Evolutionary conservation across 177 flowering plant species (phyloP).

Genomic region (Tripterygium wilfordii): DNA sequence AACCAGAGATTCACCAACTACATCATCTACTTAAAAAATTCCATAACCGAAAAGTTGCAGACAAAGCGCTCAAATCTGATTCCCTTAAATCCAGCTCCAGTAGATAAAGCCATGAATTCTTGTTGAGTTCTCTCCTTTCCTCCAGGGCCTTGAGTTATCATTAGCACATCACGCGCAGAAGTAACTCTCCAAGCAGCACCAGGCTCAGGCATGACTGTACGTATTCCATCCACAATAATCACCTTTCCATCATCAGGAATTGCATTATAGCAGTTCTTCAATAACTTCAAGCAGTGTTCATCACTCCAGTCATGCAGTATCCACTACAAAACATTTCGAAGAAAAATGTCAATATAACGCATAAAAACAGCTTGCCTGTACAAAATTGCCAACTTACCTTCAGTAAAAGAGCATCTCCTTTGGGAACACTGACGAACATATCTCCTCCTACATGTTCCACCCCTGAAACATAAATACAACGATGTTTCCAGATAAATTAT

Average conservation of each 20-base stretch:
- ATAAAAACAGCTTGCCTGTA: too few relatives aligned
- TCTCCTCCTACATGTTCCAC: too few relatives aligned
- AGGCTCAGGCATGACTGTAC: constrained; percentile 6
- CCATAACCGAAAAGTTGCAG: too few relatives aligned
- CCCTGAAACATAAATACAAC: constrained; percentile 19
- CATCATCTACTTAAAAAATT: too few relatives aligned
- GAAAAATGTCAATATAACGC: too few relatives aligned
- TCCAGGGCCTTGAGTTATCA: constrained; percentile 6
- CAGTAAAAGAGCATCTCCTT: too few relatives aligned
- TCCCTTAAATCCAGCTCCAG: not conserved
- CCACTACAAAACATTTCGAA: not conserved
- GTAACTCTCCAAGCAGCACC: not conserved
- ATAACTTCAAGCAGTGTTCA: too few relatives aligned
- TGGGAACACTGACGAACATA: constrained; percentile 6
- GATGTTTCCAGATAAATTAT: constrained; percentile 17
- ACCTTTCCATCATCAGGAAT: too few relatives aligned
- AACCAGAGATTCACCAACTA: too few relatives aligned
- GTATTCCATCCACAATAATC: constrained; percentile 7
- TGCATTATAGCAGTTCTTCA: too few relatives aligned
- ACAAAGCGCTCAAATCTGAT: not conserved
- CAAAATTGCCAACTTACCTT: too few relatives aligned
- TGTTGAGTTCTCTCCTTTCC: constrained; percentile 17
- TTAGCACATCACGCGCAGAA: not conserved
- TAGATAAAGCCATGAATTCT: constrained; percentile 8
- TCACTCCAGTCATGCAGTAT: too few relatives aligned